Evolutionary conservation across 2,329 filamentous ascomycete genomes (phyloP).

Genomic region (Cercospora citrullina): DNA sequence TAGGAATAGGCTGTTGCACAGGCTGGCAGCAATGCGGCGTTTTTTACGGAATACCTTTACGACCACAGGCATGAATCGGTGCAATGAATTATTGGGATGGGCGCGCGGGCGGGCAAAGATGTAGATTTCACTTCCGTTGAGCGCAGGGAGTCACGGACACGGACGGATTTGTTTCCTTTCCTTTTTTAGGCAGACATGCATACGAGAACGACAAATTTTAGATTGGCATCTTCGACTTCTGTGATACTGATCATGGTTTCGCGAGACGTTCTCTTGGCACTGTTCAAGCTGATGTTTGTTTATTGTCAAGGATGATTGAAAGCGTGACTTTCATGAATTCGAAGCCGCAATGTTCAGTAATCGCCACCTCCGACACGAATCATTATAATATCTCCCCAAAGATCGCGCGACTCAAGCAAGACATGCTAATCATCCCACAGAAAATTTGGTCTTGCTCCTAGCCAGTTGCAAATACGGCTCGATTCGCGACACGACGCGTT

Average conservation of each 20-base stretch:
- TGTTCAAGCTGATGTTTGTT: too few species aligned
- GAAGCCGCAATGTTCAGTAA: not conserved
- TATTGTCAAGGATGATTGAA: too few species aligned
- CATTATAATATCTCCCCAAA: not conserved
- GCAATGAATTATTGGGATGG: not conserved
- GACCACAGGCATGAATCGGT: slow-evolving; percentile 11
- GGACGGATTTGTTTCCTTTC: not conserved
- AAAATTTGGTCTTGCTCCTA: not conserved
- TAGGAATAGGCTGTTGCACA: not conserved
- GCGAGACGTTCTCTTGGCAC: too few species aligned
- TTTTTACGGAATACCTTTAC: not conserved
- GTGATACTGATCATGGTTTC: not conserved
- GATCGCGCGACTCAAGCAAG: not conserved
- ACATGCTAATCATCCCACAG: not conserved
- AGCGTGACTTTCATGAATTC: too few species aligned
- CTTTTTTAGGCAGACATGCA: not conserved
- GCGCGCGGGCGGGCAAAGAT: not conserved
- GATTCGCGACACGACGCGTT: not conserved
- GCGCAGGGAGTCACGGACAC: not conserved
- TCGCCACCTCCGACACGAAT: not conserved
- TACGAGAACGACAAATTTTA: not conserved
- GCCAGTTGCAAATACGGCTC: too few species aligned
- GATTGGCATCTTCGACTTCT: not conserved
- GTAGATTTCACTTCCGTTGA: not conserved
- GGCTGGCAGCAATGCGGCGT: not conserved